Percentiles rank a stretch among this genome's conserved stretches.
phyloP scores from a whole-genome alignment of 257 asterid genomes.

The Solanum sitiens region DNA sequence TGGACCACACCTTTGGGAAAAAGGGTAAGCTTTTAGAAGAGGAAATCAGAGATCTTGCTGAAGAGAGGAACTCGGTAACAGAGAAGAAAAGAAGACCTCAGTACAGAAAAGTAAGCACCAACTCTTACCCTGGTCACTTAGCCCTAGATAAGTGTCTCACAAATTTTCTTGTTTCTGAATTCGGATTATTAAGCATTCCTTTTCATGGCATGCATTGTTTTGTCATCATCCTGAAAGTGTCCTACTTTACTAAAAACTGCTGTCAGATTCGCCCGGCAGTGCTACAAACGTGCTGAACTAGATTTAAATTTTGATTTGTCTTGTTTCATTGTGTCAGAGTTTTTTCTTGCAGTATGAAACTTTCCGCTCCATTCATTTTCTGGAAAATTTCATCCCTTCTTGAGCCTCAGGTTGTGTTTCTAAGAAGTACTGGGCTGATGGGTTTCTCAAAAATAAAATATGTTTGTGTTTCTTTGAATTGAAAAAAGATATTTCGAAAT shows the following conservation, averaged over 20 bases:
- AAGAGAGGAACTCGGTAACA: conserved; percentile 83
- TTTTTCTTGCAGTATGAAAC: background rate
- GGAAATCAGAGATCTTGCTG: conserved; percentile 93
- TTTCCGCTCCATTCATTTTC: background rate
- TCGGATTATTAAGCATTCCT: background rate
- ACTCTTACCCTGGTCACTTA: background rate
- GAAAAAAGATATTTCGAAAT: background rate
- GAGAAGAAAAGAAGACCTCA: conserved; percentile 86
- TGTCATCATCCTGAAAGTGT: background rate
- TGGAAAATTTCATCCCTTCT: background rate
- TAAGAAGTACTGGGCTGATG: background rate
- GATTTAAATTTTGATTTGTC: background rate
- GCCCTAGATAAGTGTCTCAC: background rate
- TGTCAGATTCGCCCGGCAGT: background rate
- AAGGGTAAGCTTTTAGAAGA: conserved; percentile 80
- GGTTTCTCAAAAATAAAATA: background rate
- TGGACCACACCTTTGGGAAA: conserved; percentile 89
- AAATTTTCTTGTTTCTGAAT: background rate
- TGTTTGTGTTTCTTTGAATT: background rate
- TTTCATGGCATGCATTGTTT: background rate
- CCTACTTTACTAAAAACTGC: background rate
- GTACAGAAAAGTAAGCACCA: conserved; percentile 60
- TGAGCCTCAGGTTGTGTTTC: background rate
- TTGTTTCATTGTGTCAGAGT: background rate
- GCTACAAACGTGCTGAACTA: background rate